Evolutionary conservation across 2,329 filamentous ascomycete genomes (phyloP).

Genomic region (Ophiognomonia clavigignenti-juglandacearum): DNA sequence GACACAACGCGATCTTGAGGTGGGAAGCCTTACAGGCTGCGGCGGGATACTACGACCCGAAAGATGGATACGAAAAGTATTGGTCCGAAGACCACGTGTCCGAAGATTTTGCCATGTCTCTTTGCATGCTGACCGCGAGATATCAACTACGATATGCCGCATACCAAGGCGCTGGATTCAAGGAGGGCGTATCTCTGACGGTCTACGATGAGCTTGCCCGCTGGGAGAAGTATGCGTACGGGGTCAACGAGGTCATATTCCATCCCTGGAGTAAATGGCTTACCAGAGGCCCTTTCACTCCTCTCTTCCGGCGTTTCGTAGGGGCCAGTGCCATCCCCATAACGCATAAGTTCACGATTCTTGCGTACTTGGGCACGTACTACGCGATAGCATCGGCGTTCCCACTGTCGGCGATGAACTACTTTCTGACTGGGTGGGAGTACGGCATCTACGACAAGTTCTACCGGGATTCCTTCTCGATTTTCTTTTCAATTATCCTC

Average conservation of each 20-base stretch:
- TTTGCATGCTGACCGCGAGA: conserved; percentile 68
- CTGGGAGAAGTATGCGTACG: conserved; percentile 87
- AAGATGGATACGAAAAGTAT: conserved; percentile 73
- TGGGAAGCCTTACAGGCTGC: conserved; percentile 74
- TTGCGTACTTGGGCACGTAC: too few relatives aligned
- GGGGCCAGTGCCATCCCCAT: too few relatives aligned
- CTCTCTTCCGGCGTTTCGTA: conserved; percentile 58
- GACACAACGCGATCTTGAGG: conserved; percentile 71
- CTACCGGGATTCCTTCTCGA: too few relatives aligned
- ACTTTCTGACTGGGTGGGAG: too few relatives aligned
- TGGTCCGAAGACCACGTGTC: conserved; percentile 78
- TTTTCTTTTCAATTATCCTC: too few relatives aligned
- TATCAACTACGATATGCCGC: conserved; percentile 65
- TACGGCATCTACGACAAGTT: too few relatives aligned
- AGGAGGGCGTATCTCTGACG: conserved; percentile 78
- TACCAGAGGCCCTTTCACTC: conserved; percentile 58
- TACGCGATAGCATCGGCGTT: too few relatives aligned
- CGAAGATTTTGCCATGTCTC: conserved; percentile 78
- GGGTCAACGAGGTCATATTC: conserved; percentile 77
- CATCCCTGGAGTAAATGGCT: conserved; percentile 61
- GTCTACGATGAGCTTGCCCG: conserved; percentile 80
- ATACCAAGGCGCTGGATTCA: conserved; percentile 67
- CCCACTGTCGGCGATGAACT: too few relatives aligned
- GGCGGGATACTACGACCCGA: conserved; percentile 52
- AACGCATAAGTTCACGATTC: too few relatives aligned